phyloP scores from a whole-genome alignment of 1,139 yeast species.

The Eremothecium sinecaudum region DNA sequence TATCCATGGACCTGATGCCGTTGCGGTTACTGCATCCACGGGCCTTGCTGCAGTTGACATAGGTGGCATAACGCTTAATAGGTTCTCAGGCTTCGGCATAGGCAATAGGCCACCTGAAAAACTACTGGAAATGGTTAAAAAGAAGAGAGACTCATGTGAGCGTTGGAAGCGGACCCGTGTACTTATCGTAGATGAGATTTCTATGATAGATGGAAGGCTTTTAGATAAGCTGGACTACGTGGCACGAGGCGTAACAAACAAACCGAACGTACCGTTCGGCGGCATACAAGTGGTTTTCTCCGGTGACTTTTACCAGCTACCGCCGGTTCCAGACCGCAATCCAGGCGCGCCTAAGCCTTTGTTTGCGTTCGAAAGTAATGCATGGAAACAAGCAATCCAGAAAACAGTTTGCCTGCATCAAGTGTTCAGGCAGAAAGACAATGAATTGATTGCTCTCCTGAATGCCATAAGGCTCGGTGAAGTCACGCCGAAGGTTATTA shows the following conservation, averaged over 20 bases:
- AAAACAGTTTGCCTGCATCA: slow-evolving; percentile 50
- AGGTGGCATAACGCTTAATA: slow-evolving; percentile 74
- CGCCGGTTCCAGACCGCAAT: slow-evolving; percentile 53
- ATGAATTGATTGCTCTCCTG: slow-evolving; percentile 58
- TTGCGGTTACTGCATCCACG: slow-evolving; percentile 85
- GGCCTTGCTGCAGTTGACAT: slow-evolving; percentile 86
- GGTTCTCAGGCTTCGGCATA: slow-evolving; percentile 70
- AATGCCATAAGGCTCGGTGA: slow-evolving; percentile 65
- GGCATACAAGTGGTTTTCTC: slow-evolving; percentile 71
- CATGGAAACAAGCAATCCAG: slow-evolving; percentile 48
- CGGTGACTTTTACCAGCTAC: slow-evolving; percentile 81
- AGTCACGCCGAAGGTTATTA: slow-evolving; percentile 38
- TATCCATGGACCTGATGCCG: slow-evolving; percentile 38
- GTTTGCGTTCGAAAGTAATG: slow-evolving; percentile 50
- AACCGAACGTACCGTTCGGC: slow-evolving; percentile 49
- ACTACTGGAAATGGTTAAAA: slow-evolving; percentile 40
- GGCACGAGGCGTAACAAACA: slow-evolving; percentile 46
- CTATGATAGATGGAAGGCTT: slow-evolving; percentile 67
- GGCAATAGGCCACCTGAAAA: slow-evolving; percentile 44
- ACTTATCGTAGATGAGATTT: slow-evolving; percentile 68
- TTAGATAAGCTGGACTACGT: slow-evolving; percentile 56
- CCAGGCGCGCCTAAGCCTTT: slow-evolving; percentile 28
- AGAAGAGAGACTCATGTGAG: slow-evolving; percentile 36
- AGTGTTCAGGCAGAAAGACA: slow-evolving; percentile 65
- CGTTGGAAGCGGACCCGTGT: slow-evolving; percentile 58